Percentiles rank a stretch among this genome's conserved stretches.
Conservation (phyloP, 805 yeast species). For the Tetrapisispora nanseiensis region DNA sequence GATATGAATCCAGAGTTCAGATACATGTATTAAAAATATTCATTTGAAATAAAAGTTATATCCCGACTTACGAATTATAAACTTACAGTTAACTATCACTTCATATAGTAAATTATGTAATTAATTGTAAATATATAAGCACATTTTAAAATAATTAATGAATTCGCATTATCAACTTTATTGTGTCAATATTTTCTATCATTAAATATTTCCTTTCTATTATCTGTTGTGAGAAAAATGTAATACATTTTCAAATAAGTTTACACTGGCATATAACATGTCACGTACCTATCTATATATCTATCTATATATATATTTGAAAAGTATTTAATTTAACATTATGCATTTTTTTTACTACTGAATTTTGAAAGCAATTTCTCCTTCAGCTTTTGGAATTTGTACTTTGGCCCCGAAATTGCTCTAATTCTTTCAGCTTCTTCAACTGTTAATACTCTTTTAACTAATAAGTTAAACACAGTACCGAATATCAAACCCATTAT, state of each 20-base stretch:
- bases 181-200: no score
- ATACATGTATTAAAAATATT: conserved; percentile 33
- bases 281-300: no score
- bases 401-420: conserved; percentile 12
- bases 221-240: no score
- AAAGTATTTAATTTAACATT: no score
- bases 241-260: background rate
- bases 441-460: conserved; percentile 65
- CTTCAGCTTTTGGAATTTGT: conserved; percentile 11
- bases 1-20: conserved; percentile 37
- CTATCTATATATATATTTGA: no score
- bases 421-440: conserved; percentile 45
- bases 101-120: no score
- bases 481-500: conserved; percentile 91
- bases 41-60: background rate
- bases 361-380: conserved; percentile 2
- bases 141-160: no score
- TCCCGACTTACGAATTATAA: no score
- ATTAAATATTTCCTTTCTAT: background rate
- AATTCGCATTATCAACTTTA: no score
- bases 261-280: no score
- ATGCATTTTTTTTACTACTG: conserved; percentile 1
- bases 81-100: no score
- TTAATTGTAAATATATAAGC: no score
- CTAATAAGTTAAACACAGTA: conserved; percentile 65